Evolutionary conservation across 352 stramenopile genomes (phyloP), one percentile per base, ranked within the genome.

Genomic region (Phytophthora crassamura): DNA sequence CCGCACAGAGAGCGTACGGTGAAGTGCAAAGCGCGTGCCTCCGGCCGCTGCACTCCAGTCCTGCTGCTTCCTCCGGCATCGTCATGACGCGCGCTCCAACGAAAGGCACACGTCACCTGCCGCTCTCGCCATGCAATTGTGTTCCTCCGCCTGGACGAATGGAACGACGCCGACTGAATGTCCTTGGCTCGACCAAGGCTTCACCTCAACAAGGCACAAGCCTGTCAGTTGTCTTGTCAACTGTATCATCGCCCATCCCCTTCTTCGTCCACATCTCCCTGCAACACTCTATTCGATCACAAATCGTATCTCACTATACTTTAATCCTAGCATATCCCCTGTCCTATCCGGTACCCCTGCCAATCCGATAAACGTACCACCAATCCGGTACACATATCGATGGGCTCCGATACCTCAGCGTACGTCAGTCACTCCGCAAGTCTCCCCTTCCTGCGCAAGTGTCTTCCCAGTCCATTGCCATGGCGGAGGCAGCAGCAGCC

Each of bases 401-500:
- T 7, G 30, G 56, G 36, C 36, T 33, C 33, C 49, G 34, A 16
- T 56, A 56, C 41, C 5, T 15, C 45, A 2, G 20, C 30, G 32
- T 30, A 50, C 50, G 45, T 67, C 15, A 43, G 64, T 64, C 58
- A 74, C 66, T 74, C 53, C n/a, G 4, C 34, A 74, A 74, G 60
- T 74, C 41, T 58, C 66, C 32, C 42, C 59, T 47, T 45, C 41
- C 9, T 34, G 9, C 57, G 4, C 58, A 62, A 64, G 61, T 55
- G 25, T 30, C 25, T 48, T 36, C 35, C 30, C n/a, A n/a, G 33
- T 50, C 49, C 30, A 35, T 12, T 12, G 49, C 6, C 28, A 82
- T 81, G 76, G 55, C 73, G 47, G 79, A 75, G 8, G 67, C 45
- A 11, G 70, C 73, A 30, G 43, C 71, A 7, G 51, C 63, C 4